Evolutionary conservation across 2,329 filamentous ascomycete genomes (phyloP), one percentile per base, ranked within the genome.

Genomic region (Fusarium sambucinum): DNA sequence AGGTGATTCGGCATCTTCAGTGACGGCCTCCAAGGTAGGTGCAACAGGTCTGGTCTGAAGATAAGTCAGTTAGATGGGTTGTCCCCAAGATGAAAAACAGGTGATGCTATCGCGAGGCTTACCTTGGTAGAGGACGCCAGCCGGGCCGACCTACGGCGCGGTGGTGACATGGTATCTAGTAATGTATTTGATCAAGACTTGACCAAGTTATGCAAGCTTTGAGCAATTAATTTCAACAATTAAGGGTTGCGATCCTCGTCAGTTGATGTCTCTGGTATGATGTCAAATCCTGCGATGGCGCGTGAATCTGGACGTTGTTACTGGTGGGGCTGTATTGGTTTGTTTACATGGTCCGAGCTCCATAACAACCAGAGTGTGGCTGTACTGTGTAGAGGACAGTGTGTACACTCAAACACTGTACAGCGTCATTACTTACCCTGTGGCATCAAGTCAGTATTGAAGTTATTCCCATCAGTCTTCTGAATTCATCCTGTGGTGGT

Each of bases 61-160:
- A 52, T 16, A 30, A 37, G 55, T 65, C 40, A 74, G 57, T 65
- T 37, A 74, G 73, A 45, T 51, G 53, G 33, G 46, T 62, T 38
- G 29, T 41, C 47, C 35, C 37, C 7, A 45, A 27, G 45, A 41
- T 12, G 41, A 38, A 47, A 61, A 41, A 55, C 51, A 32, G 19
- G 32, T 61, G 61, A 60, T 66, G 44, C 37, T 45, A 68, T 70
- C 52, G 25, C 50, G 55, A 55, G 55, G 41, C 68, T 70, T 74
- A 82, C 80, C 79, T 81, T 81, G 21, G 71, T 63, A 46, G 73
- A 68, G 41, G 75, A 70, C 55, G 80, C 80, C 75, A 83, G 75
- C 69, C 81, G 80, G 70, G 81, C 80, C 55, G 81, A 83, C 61
- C 81, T 80, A 72, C 81, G 81, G 73, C 80, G 80, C 59, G 80